Percentiles rank a stretch among this genome's conserved stretches.
Conservation (phyloP, 257 asterid genomes). For the Echium plantagineum region DNA sequence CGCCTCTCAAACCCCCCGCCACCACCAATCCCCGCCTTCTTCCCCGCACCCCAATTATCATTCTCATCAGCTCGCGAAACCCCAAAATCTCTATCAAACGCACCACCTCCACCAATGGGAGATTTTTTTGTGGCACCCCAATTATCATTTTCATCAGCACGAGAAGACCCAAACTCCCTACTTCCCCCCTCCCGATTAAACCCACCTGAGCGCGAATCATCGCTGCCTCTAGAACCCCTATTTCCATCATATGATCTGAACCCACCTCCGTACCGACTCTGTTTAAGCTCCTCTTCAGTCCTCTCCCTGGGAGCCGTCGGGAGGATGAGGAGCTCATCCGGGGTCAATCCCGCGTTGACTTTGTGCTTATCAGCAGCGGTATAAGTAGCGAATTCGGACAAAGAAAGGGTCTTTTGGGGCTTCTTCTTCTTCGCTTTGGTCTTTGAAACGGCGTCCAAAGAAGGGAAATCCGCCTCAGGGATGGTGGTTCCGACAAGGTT, state of each 20-base stretch:
- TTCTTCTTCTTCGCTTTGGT: constrained; percentile 69
- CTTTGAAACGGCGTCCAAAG: constrained; percentile 52
- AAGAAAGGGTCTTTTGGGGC: constrained; percentile 36
- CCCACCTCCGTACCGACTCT: constrained; percentile 52
- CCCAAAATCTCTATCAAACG: constrained; percentile 25
- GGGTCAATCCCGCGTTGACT: no score
- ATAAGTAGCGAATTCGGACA: constrained; percentile 41
- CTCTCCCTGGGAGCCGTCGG: constrained; percentile 88
- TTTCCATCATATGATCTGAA: constrained; percentile 53
- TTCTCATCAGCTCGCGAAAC: constrained; percentile 84
- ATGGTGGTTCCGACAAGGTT: background rate
- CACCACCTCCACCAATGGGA: no score
- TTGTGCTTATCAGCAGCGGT: constrained; percentile 15
- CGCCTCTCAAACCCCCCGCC: constrained; percentile 56
- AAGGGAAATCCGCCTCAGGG: constrained; percentile 44
- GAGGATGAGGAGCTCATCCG: constrained; percentile 41
- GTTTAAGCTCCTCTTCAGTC: constrained; percentile 74
- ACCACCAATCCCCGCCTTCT: constrained; percentile 26
- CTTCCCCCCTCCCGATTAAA: constrained; percentile 41
- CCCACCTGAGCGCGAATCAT: constrained; percentile 20
- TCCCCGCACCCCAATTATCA: constrained; percentile 74
- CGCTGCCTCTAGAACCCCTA: constrained; percentile 26
- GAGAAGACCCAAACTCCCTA: no score
- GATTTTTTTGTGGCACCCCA: no score
- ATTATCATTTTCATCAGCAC: no score